These are phyloP conservation scores for Blepharisma undulans DNA, from an alignment of 169 alveolate species.

Conservation along the genomic window DNA sequence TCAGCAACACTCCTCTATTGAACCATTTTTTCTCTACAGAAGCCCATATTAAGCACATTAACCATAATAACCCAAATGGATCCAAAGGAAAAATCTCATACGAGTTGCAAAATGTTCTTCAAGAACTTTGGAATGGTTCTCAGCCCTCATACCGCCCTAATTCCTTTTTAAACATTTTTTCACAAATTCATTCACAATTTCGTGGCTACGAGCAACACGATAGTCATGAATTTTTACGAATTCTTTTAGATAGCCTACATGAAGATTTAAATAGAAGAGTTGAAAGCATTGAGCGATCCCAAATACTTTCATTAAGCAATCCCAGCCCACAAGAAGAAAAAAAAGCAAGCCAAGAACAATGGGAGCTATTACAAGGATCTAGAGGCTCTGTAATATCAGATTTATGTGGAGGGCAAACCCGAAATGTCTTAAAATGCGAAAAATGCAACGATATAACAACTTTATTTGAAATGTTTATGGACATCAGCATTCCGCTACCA, in stretches of 20 bases:
- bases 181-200: constrained; percentile 52
- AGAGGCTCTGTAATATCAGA: constrained; percentile 33
- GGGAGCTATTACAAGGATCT: neutral
- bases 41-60: constrained; percentile 46
- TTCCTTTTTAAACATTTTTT: constrained; percentile 41
- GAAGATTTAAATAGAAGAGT: constrained; percentile 64
- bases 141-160: constrained; percentile 24
- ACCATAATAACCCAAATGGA: constrained; percentile 47
- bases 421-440: neutral
- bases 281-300: neutral
- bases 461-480: constrained; percentile 16
- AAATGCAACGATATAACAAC: neutral
- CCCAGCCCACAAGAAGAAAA: constrained; percentile 11
- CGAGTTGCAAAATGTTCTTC: constrained; percentile 46
- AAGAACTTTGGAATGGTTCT: constrained; percentile 50
- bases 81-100: constrained; percentile 50
- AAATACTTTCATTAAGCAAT: neutral
- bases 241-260: constrained; percentile 72
- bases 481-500: constrained; percentile 15
- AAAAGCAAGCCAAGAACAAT: neutral
- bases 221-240: constrained; percentile 68
- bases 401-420: constrained; percentile 31
- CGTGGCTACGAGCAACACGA: constrained; percentile 72
- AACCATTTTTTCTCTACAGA: constrained; percentile 57
- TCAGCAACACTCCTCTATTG: constrained; percentile 61